A percentile compares a stretch with the other conserved stretches of the same genome.
These are phyloP conservation scores for Hanseniaspora osmophila DNA, from an alignment of 805 yeast genomes.

Conservation along the genomic window DNA sequence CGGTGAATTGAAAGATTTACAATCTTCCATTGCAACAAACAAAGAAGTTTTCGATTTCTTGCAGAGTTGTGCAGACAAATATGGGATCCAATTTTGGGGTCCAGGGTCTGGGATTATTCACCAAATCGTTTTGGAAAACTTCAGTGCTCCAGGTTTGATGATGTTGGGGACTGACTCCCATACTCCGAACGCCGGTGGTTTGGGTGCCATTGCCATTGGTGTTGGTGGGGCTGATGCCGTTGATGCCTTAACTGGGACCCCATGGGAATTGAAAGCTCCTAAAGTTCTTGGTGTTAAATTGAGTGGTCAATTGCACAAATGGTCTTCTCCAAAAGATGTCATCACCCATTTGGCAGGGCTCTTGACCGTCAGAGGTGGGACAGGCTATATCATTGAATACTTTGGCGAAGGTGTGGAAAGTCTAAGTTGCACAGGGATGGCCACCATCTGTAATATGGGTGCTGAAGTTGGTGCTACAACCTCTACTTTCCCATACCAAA, in stretches of 20 bases:
- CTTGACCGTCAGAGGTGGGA: constrained; percentile 94
- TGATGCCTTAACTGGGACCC: constrained; percentile 90
- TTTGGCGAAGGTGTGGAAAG: constrained; percentile 87
- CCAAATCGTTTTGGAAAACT: constrained; percentile 93
- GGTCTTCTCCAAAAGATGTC: constrained; percentile 96
- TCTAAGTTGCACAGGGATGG: constrained; percentile 97
- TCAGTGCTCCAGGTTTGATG: constrained; percentile 91
- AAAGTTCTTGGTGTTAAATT: constrained; percentile 85
- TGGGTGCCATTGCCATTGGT: constrained; percentile 97
- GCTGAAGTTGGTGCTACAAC: constrained; percentile 99
- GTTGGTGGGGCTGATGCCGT: constrained; percentile 99
- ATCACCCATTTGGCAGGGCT: constrained; percentile 85
- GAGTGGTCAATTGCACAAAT: constrained; percentile 77
- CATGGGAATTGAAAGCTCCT: constrained; percentile 98
- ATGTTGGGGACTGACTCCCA: constrained; percentile 98
- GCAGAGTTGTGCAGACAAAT: constrained; percentile 82
- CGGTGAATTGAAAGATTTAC: constrained; percentile 77
- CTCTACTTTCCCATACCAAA: constrained; percentile 88
- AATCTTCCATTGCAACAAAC: constrained; percentile 69
- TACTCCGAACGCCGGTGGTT: constrained; percentile 98
- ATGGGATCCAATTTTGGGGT: constrained; percentile 97
- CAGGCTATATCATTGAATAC: constrained; percentile 91
- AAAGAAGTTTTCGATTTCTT: constrained; percentile 92
- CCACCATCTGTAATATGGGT: constrained; percentile 98
- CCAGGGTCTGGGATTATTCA: constrained; percentile 99